Conservation (phyloP, 2,329 filamentous ascomycete genomes). For the Stachybotrys elegans region DNA sequence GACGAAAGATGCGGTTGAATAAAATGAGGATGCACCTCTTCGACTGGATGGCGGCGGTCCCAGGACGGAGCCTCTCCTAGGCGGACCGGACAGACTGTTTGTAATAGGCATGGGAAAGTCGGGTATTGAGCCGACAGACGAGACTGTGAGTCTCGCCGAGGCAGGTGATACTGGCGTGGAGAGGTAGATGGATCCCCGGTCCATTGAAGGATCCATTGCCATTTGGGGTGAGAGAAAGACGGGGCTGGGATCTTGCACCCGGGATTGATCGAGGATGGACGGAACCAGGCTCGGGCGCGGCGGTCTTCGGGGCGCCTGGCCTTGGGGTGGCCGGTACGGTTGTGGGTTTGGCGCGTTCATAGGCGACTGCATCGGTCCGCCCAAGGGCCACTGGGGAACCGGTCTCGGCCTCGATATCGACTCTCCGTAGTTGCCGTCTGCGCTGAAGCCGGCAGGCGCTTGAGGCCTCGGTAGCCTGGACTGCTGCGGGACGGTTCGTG, state of each 20-base stretch:
- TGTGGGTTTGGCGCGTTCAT: slow-evolving; percentile 26
- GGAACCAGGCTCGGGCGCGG: slow-evolving; percentile 56
- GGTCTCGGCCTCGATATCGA: slow-evolving; percentile 50
- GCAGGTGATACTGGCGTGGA: too few relatives aligned
- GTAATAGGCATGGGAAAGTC: slow-evolving; percentile 47
- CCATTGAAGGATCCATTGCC: too few relatives aligned
- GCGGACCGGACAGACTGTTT: slow-evolving; percentile 18
- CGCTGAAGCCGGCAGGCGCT: slow-evolving; percentile 11
- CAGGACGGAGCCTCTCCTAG: slow-evolving; percentile 46
- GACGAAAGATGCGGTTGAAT: slow-evolving; percentile 62
- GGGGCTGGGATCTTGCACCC: slow-evolving; percentile 50
- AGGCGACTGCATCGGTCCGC: slow-evolving; percentile 31
- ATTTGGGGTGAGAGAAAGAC: slow-evolving; percentile 33
- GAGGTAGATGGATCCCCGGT: too few relatives aligned
- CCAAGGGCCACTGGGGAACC: slow-evolving; percentile 51
- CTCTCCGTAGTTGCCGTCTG: slow-evolving; percentile 23
- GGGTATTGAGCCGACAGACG: slow-evolving; percentile 52
- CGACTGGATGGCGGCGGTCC: slow-evolving; percentile 58
- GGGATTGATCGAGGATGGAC: slow-evolving; percentile 52
- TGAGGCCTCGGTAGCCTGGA: slow-evolving; percentile 13
- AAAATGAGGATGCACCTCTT: slow-evolving; percentile 58
- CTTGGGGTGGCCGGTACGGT: slow-evolving; percentile 46
- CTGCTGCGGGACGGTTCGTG: slow-evolving; percentile 17
- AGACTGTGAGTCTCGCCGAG: slow-evolving; percentile 45
- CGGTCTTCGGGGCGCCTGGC: slow-evolving; percentile 51